Evolutionary conservation across 208 protist species (phyloP), one percentile per base, ranked within the genome.

Genomic region (Phytomonas sp.): DNA sequence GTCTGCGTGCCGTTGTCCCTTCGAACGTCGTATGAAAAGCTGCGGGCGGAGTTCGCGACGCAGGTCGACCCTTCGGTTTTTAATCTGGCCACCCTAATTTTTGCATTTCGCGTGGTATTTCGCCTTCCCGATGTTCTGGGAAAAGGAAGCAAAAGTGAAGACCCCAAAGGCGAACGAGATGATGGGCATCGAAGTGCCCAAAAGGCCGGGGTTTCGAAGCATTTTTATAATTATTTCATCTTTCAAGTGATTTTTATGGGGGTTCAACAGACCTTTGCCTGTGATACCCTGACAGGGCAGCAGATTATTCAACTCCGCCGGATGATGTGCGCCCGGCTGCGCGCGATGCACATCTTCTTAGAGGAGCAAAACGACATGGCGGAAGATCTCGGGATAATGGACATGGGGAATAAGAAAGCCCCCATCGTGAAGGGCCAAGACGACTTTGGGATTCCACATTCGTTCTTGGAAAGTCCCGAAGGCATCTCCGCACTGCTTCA

Each of bases 301-400:
- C 80, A 90, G 72, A 70, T 93, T 30, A 67, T 90, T 29, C 87
- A 90, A 69, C 77, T 93, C 16, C 87, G 87, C 49, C 82, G 87
- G 32, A 78, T 93, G 11, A 75, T 82, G 63, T 93, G 87, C 69
- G 87, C 87, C 11, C 72, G 74, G 73, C 62, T 90, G 45, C 80
- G 80, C 66, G 75, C 82, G 40, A 78, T 93, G 73, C 78, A 87
- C 64, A 63, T 86, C 26, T 75, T 84, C 36, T 77, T 92, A 19
- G 77, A 88, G 62, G 68, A 78, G 45, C 73, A 80, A 4, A 76
- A 78, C 12, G 67, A 73, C 29, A 61, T 72, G 1, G 71, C 37
- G 30, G 84, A 92, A 62, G 79, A 40, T 19, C 80, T 76, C 29
- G 67, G 29, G 34, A 78, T 89, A 31, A 74, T 66, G 29, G 71